Conservation (phyloP, 768 basidiomycete genomes). For the Leccinum ochraceum region DNA sequence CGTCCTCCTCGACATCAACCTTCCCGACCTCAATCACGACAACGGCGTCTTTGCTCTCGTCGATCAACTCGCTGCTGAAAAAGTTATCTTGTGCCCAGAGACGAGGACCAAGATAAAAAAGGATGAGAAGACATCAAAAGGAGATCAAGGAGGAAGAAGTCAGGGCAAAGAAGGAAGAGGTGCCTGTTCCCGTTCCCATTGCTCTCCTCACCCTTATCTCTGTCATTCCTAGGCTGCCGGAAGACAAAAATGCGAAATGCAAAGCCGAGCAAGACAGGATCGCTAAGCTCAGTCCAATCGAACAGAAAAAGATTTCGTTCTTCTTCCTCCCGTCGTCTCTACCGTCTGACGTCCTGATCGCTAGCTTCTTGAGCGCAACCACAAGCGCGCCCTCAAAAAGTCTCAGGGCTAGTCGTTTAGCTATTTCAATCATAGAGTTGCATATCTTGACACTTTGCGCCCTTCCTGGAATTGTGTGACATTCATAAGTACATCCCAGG, state of each 20-base stretch:
- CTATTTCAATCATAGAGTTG: conserved; percentile 14
- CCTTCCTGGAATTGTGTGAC: conserved; percentile 16
- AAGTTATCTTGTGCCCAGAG: conserved; percentile 72
- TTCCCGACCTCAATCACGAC: conserved; percentile 51
- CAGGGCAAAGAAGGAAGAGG: conserved; percentile 65
- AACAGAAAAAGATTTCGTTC: conserved; percentile 75
- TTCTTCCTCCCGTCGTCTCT: neutral
- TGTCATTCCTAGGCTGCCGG: conserved; percentile 39
- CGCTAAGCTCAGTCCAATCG: conserved; percentile 69
- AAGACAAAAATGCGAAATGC: conserved; percentile 73
- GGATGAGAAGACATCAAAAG: conserved; percentile 65
- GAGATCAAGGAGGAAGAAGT: conserved; percentile 64
- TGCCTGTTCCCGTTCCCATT: conserved; percentile 24
- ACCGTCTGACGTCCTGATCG: conserved; percentile 4
- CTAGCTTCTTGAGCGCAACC: conserved; percentile 73
- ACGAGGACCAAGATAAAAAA: conserved; percentile 63
- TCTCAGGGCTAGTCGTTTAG: conserved; percentile 46
- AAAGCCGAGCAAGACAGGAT: conserved; percentile 73
- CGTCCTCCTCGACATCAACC: conserved; percentile 64
- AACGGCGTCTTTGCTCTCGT: conserved; percentile 70
- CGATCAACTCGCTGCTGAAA: conserved; percentile 54
- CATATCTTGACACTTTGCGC: conserved; percentile 2
- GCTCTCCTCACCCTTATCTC: neutral
- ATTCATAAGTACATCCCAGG: conserved; percentile 1
- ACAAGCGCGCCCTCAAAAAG: conserved; percentile 69